Conservation (phyloP, 2,329 filamentous ascomycete species). For the Alternaria triticimaculans region DNA sequence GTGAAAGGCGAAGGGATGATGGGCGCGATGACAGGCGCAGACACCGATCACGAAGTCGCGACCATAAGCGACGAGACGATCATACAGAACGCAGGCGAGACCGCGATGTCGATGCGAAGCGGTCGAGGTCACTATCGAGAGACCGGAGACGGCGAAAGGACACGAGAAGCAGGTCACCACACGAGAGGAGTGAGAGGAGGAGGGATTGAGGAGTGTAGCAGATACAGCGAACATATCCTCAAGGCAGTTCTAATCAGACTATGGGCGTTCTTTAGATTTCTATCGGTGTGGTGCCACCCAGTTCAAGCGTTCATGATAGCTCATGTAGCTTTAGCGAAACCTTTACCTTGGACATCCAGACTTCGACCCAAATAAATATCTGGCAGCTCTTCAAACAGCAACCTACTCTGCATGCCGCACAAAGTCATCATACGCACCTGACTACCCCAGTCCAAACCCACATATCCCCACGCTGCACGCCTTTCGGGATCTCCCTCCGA, state of each 20-base stretch:
- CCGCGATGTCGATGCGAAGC: constrained; percentile 31
- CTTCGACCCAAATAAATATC: neutral
- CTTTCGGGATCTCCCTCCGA: constrained; percentile 1
- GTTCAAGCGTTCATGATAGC: neutral
- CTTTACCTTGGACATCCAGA: neutral
- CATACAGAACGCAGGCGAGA: constrained; percentile 30
- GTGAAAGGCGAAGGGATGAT: constrained; percentile 32
- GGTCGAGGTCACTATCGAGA: constrained; percentile 33
- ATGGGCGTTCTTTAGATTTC: neutral
- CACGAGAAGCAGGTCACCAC: constrained; percentile 29
- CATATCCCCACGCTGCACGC: neutral
- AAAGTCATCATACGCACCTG: neutral
- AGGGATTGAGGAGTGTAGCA: constrained; percentile 8
- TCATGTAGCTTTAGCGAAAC: neutral
- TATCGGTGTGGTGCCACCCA: neutral
- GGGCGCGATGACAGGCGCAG: constrained; percentile 40
- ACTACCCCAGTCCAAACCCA: constrained; percentile 1
- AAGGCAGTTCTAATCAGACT: neutral
- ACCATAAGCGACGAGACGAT: constrained; percentile 33
- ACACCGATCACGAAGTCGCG: constrained; percentile 40
- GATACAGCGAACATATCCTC: neutral
- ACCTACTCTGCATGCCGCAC: neutral
- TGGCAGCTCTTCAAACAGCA: neutral
- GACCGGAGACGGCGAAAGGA: constrained; percentile 22
- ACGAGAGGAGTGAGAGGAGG: constrained; percentile 16